These are phyloP conservation scores for Diaporthe vaccinii DNA, from an alignment of 2,329 filamentous ascomycete genomes.

Conservation along the genomic window DNA sequence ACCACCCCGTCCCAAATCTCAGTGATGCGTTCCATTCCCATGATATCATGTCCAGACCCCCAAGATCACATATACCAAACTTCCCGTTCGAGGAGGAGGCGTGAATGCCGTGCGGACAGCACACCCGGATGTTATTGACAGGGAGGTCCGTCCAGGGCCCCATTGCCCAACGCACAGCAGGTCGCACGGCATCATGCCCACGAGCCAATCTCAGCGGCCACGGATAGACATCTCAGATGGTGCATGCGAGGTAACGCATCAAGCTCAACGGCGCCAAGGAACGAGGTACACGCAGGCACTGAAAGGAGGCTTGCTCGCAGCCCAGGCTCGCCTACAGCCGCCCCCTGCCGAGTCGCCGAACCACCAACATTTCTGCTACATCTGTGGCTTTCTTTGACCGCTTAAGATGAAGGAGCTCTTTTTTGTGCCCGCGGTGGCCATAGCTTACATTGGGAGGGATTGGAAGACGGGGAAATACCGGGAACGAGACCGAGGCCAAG, in stretches of 20 bases:
- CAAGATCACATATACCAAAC: not conserved
- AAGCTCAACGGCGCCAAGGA: not conserved
- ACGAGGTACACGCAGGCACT: not conserved
- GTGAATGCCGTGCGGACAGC: not conserved
- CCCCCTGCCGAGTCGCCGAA: not conserved
- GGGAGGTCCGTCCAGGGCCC: not conserved
- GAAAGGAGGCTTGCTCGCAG: not conserved
- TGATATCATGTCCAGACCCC: not conserved
- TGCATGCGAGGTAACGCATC: not conserved
- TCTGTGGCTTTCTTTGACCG: not conserved
- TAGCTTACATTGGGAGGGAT: no score
- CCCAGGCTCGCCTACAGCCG: not conserved
- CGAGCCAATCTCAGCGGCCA: not conserved
- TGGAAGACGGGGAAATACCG: not conserved
- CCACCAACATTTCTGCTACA: not conserved
- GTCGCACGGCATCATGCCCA: slow-evolving; percentile 14
- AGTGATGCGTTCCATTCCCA: not conserved
- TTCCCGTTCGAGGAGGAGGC: no score
- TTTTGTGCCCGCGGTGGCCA: not conserved
- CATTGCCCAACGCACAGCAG: not conserved
- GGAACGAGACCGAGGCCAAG: slow-evolving; percentile 11
- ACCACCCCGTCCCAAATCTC: not conserved
- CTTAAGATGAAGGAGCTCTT: no score
- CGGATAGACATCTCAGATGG: not conserved
- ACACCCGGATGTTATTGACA: not conserved